These are phyloP conservation scores for Penicillium occitanis DNA, from an alignment of 2,329 filamentous ascomycete species.

Conservation along the genomic window DNA sequence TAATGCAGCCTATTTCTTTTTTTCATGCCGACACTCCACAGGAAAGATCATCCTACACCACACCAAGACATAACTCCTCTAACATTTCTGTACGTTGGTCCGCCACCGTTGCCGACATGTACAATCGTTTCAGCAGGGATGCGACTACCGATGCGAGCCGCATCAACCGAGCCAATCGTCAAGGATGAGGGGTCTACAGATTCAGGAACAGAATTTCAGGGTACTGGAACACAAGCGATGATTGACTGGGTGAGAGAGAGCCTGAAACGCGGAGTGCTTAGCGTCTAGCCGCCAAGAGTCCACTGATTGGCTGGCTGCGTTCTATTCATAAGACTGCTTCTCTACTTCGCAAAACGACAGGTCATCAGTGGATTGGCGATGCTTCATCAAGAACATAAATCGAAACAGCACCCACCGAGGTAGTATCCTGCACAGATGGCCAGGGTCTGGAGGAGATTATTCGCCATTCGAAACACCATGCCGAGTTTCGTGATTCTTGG, in stretches of 20 bases:
- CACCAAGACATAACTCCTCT: neutral
- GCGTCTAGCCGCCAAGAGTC: neutral
- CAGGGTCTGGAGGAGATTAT: neutral
- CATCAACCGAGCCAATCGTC: constrained; percentile 1
- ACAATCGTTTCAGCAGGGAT: constrained; percentile 4
- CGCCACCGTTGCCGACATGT: neutral
- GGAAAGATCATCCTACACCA: neutral
- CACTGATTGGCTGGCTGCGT: constrained; percentile 1
- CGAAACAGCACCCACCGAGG: constrained; percentile 2
- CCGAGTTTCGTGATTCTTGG: neutral
- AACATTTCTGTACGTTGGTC: neutral
- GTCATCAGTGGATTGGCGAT: neutral
- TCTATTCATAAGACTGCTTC: neutral
- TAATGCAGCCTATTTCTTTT: neutral
- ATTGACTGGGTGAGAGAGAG: neutral
- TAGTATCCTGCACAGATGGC: neutral
- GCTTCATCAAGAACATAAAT: neutral
- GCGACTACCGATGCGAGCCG: neutral
- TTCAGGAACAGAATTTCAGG: neutral
- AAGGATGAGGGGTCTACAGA: neutral
- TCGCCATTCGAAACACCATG: neutral
- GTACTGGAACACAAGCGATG: neutral
- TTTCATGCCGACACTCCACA: neutral
- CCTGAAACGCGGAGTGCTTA: constrained; percentile 10
- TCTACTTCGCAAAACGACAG: neutral